Base-by-base conservation (phyloP, 176 grass and related monocot species). In the Paspalum vaginatum region DNA sequence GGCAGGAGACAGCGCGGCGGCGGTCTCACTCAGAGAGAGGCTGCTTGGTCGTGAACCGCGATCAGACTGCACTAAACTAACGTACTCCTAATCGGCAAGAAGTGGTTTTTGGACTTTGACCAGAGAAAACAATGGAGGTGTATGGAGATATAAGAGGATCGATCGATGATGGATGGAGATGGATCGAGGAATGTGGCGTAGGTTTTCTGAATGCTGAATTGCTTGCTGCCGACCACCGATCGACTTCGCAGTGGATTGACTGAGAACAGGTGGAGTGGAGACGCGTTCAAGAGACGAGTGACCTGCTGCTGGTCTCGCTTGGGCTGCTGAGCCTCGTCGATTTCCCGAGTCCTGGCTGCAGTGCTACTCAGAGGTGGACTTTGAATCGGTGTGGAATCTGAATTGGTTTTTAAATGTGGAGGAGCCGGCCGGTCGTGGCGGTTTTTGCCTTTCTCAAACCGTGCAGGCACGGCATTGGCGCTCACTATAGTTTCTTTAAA, bases 91-190 rank as follows among this genome's bases (percentile, higher is more conserved):
- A n/a, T 18, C 51, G 16, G 60, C 53, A 63, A 47, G 52, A 55
- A 73, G 47, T 41, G 40, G 82, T 27, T 64, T 32, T 50, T 66
- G 26, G 61, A 41, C 56, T 77, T 89, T 85, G 77, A 81, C 82
- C 41, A 14, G 5, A 67, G 8, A 42, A 72, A 46, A 60, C 32
- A 3, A 32, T 32, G 7, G 11, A 45, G 22, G 12, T 21, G 14
- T 8, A 8, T 0, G 22, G 26, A 37, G 18, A 52, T 53, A 63
- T 48, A 8, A 64, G 25, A 13, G 74, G 38, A 54, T 16, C 17
- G 14, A 32, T 1, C 2, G 32, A 32, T 32, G 32, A 32, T 13
- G 44, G 13, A 25, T 67, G n/a, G 43, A 53, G 54, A 53, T 39
- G 47, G 75, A 14, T 45, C 60, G 77, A 59, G 25, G 73, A 67